Base-by-base conservation (phyloP, 139 green algal species). In the Asterochloris sp. region DNA sequence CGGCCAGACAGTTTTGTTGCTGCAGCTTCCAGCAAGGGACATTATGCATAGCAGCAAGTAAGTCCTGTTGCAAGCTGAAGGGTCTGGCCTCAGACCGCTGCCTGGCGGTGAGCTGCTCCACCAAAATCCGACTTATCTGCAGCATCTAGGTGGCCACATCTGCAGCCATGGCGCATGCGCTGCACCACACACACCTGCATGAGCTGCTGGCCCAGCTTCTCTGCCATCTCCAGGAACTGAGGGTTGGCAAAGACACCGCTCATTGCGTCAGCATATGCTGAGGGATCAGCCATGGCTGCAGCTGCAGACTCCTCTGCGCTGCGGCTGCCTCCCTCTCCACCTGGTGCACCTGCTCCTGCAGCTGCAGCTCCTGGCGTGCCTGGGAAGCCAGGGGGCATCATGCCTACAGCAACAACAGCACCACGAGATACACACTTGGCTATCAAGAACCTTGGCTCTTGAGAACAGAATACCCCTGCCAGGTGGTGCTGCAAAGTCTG, bases 141-240 rank as follows among this genome's bases (percentile, higher is more conserved):
- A 54, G 38, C 38, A 54, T 54, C 38, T 6, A 54, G 38, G 6
- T 54, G 38, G 38, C 38, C 38, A 54, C 38, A 6, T 54, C 38
- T 54, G 38, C 38, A 54, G 38, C n/a, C n/a, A n/a, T n/a, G n/a
- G n/a, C 38, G 38, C 38, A 2, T 54, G 4, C 6, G 38, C 38
- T 71, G 21, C 66, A 71, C 19, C 17, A 24, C 16, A 27, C 12
- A 27, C 21, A 95, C 92, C 87, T 91, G 69, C 85, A 96, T 94
- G 77, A 97, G 95, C 63, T 90, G 89, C 91, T 96, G 89, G 17
- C 93, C 93, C 63, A 97, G 83, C 89, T 95, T 92, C 80, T 97
- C 90, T 1, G 92, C 92, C 92, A 96, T 95, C 83, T 95, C 76
- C 86, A 96, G 91, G 85, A 97, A 97, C 28, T 90, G 61, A 27